Conservation (phyloP, 108 stramenopile genomes). For the Skeletonema menzelii region DNA sequence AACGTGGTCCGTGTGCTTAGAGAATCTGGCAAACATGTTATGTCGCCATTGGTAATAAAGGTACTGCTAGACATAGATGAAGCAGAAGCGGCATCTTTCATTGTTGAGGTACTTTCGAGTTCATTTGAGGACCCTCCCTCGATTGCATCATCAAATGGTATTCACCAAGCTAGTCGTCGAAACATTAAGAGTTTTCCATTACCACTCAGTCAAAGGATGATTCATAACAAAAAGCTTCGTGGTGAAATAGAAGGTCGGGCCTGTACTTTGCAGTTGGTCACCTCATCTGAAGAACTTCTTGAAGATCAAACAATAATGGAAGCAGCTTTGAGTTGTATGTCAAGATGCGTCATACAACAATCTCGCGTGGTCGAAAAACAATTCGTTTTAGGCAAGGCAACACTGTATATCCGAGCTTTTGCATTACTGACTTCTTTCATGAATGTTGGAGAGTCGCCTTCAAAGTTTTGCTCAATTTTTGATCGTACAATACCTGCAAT, state of each 20-base stretch:
- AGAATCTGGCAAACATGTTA: slow-evolving; percentile 23
- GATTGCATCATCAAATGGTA: background rate
- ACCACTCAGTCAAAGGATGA: slow-evolving; percentile 25
- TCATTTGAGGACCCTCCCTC: background rate
- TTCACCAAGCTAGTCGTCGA: background rate
- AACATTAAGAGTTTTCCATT: background rate
- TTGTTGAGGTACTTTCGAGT: slow-evolving; percentile 41
- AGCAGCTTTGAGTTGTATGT: slow-evolving; percentile 4
- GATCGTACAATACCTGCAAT: slow-evolving; percentile 13
- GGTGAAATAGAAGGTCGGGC: background rate
- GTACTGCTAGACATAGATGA: slow-evolving; percentile 39
- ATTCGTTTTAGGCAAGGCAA: slow-evolving; percentile 5
- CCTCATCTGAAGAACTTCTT: background rate
- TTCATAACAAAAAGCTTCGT: background rate
- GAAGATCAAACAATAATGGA: slow-evolving; percentile 8
- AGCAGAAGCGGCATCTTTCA: slow-evolving; percentile 35
- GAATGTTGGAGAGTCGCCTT: background rate
- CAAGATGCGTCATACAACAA: background rate
- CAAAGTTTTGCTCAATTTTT: slow-evolving; percentile 5
- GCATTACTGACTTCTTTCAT: slow-evolving; percentile 16
- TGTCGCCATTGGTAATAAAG: slow-evolving; percentile 59
- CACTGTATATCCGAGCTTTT: slow-evolving; percentile 18
- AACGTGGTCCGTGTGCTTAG: slow-evolving; percentile 51
- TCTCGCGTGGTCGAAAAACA: background rate
- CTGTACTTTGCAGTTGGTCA: background rate